Percentiles rank a stretch among this genome's conserved stretches.
Conservation (phyloP, 768 basidiomycete species). For the Tricholoma sp. region DNA sequence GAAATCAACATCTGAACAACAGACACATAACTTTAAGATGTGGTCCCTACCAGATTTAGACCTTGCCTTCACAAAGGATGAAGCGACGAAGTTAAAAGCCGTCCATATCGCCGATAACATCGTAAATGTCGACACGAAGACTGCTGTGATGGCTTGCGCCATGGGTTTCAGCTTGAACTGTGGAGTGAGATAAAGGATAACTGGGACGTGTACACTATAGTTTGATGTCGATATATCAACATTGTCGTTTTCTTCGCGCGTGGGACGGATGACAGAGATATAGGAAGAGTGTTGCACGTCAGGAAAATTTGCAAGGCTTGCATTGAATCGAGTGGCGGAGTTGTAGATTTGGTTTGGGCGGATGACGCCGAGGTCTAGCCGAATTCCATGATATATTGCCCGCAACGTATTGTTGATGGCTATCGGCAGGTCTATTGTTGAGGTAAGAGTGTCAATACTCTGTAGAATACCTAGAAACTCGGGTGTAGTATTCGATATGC, state of each 20-base stretch:
- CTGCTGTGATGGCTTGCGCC: background rate
- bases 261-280: background rate
- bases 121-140: background rate
- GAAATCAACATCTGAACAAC: too few relatives aligned
- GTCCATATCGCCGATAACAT: background rate
- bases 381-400: background rate
- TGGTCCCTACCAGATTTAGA: background rate
- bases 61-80: background rate
- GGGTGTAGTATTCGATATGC: background rate
- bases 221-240: background rate
- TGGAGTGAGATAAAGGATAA: background rate
- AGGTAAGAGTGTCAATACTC: background rate
- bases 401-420: background rate
- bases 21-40: too few relatives aligned
- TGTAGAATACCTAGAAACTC: background rate
- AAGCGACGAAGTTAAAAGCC: background rate
- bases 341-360: background rate
- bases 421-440: background rate
- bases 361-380: background rate
- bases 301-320: background rate
- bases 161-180: background rate
- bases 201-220: background rate
- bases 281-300: background rate
- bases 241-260: background rate
- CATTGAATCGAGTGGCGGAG: background rate